Base-by-base conservation (phyloP, 129 eudicot species). In the Tagetes patula region DNA sequence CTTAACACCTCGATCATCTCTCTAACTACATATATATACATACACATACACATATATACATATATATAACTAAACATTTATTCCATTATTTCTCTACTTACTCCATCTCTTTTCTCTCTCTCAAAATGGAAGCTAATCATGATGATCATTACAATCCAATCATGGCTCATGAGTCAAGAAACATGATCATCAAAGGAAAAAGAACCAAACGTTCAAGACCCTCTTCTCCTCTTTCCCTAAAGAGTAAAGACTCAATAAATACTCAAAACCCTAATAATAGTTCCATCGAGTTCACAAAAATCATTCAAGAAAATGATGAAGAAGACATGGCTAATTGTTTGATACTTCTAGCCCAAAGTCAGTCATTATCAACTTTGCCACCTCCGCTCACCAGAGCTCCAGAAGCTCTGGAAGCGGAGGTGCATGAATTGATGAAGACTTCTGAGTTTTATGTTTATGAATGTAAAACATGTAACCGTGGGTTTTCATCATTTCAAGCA, bases 241-340 rank as follows among this genome's bases (percentile, higher is more conserved):
- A 94, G 69, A 20, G 27, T 20, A 20, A 20, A 20, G 27, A 20
- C 27, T 20, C 27, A 20, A 20, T 20, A 20, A 20, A 58, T 11
- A 52, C 52, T 0, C 72, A 75, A 10, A 72, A 67, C 74, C 81
- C 79, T 38, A 72, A 27, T n/a, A 63, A 50, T 20, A 61, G 49
- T 33, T 84, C 94, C 0, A 80, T 79, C 32, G 87, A 81, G 40
- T 80, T 80, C 77, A 77, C 77, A 0, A 60, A 67, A 36, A 69
- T 65, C 34, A 33, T 72, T 43, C 83, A 67, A 69, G 91, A 85
- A 8, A 89, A 88, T 52, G 87, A 88, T 39, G 97, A 88, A 78
- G 97, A 92, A 61, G 67, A 61, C 63, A 85, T 89, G 94, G 97
- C 97, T 27, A 79, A 88, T n/a, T 92, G 97, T 59, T 78, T 92